phyloP scores from a whole-genome alignment of 164 flowering plant species.

The Macadamia integrifolia region DNA sequence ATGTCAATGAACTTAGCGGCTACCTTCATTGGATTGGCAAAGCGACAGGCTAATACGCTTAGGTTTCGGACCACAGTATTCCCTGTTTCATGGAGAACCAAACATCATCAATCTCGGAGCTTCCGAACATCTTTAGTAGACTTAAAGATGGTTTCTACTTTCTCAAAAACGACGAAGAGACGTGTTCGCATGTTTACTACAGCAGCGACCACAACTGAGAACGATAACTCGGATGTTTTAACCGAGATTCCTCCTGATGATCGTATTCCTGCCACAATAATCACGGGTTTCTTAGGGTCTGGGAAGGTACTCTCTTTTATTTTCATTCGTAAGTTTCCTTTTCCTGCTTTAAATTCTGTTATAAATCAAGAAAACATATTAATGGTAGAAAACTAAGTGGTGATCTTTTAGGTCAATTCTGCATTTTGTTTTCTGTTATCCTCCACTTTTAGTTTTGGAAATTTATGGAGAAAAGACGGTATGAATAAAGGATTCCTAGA shows the following conservation, averaged over 20 bases:
- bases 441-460: too few species aligned
- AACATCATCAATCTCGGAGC: constrained; percentile 7
- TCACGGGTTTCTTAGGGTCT: constrained; percentile 91
- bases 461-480: too few species aligned
- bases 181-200: constrained; percentile 28
- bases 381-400: too few species aligned
- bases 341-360: background rate
- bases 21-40: constrained; percentile 34
- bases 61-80: constrained; percentile 16
- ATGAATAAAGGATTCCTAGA: too few species aligned
- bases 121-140: constrained; percentile 13
- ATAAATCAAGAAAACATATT: background rate
- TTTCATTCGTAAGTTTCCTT: background rate
- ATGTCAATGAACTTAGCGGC: constrained; percentile 39
- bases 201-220: constrained; percentile 34
- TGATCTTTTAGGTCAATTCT: too few species aligned
- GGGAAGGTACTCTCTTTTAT: constrained; percentile 53
- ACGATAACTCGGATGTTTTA: constrained; percentile 36
- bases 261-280: constrained; percentile 89
- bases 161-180: background rate
- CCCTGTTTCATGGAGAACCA: constrained; percentile 21
- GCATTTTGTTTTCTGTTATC: too few species aligned
- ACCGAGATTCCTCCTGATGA: constrained; percentile 68
- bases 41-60: constrained; percentile 21
- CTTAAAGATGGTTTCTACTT: background rate